Conservation (phyloP, 2,329 filamentous ascomycete species). For the Neoarthrinium moseri region DNA sequence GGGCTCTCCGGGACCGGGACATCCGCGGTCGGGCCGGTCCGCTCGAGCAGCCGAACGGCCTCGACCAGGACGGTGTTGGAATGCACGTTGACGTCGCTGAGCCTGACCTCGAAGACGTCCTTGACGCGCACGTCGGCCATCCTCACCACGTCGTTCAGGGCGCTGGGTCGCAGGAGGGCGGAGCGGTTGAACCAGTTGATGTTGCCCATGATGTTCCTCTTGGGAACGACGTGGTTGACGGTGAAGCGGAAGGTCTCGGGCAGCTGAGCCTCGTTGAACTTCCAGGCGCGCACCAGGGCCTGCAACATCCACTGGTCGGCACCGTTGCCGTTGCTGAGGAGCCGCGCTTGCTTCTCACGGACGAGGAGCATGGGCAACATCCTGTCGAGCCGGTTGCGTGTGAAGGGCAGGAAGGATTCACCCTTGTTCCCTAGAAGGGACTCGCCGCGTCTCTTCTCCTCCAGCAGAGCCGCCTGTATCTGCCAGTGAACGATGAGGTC, state of each 20-base stretch:
- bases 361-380: conserved; percentile 50
- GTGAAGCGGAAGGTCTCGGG: conserved; percentile 49
- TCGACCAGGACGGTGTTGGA: conserved; percentile 44
- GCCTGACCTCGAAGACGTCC: conserved; percentile 55
- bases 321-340: conserved; percentile 42
- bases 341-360: conserved; percentile 49
- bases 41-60: conserved; percentile 34
- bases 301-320: conserved; percentile 55
- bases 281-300: conserved; percentile 60
- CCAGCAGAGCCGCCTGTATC: conserved; percentile 56
- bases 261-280: conserved; percentile 45
- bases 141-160: conserved; percentile 35
- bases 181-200: conserved; percentile 50
- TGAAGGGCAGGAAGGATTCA: conserved; percentile 44
- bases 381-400: conserved; percentile 35
- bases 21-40: too few species aligned
- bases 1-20: too few species aligned
- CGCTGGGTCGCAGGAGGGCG: conserved; percentile 38
- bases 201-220: conserved; percentile 34
- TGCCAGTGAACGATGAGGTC: conserved; percentile 68
- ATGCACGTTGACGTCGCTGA: conserved; percentile 53
- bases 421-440: conserved; percentile 32
- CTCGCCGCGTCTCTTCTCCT: conserved; percentile 36
- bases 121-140: conserved; percentile 44
- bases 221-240: conserved; percentile 36